Evolutionary conservation across 345 rosid genomes (phyloP), one percentile per base, ranked within the genome.

Genomic region (Gossypium turneri): DNA sequence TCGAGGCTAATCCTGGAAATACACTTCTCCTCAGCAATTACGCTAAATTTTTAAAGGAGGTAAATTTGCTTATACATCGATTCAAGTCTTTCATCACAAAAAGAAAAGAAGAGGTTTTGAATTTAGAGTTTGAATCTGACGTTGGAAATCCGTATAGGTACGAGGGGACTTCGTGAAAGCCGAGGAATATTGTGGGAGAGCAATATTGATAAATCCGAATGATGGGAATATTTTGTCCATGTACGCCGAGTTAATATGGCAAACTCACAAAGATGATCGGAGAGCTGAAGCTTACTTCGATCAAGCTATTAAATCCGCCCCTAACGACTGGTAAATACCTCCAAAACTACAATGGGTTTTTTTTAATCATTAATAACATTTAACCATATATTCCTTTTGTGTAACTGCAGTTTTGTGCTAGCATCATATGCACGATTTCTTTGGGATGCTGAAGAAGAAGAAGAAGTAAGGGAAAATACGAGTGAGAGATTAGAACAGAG

Each of bases 1-100:
- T 93, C 65, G 90, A 90, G 66, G 97, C 92, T 1, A 85, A 95
- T 84, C 98, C 99, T 71, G 89, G 88, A 74, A 93, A 91, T 50
- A 58, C 90, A 7, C 88, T 95, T 61, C 81, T 95, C 69, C 94
- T 95, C 9, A 75, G 92, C 77, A 95, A 95, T 79, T 95, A 95
- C 73, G 98, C 98, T 0, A 91, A 74, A 74, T 95, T 86, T 82
- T 84, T 94, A 88, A 94, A 90, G 81, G 99, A 95, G 92, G 98
- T 94, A 76, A 0, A 4, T 29, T 48, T 17, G 61, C 17, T 50
- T 69, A 16, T 10, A 0, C 2, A 9, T 16, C 1, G 7, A 22
- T 58, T 69, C 9, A 24, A 12, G 8, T 67, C 15, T 12, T 66
- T 22, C 10, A 20, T 48, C 11, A 22, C 7, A 48, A 48, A 34